Base-by-base conservation (phyloP, 148 eudicot genomes). In the Camellia japonica region DNA sequence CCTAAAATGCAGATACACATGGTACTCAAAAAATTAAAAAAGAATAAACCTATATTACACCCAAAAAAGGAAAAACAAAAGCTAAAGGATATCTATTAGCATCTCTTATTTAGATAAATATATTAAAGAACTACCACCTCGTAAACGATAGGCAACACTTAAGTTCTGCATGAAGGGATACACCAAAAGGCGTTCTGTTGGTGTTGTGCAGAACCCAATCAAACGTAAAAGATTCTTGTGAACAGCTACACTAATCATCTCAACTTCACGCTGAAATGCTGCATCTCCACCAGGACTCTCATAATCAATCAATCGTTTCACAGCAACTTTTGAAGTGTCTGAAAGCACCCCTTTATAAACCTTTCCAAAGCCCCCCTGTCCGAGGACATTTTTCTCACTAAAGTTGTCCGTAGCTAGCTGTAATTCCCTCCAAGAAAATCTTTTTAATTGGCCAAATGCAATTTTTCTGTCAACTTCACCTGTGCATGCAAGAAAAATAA, bases 201-300 rank as follows among this genome's bases (percentile, higher is more conserved):
- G 90, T n/a, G 99, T 96, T 59, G 99, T 92, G 88, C 99, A 96
- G 82, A 92, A 93, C 43, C 99, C 99, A 76, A 92, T 96, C 74
- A 96, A 81, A 46, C 95, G 90, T 81, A 96, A 87, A 30, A 96
- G 84, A 83, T 96, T 96, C 86, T 87, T 88, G 84, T 96, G 99
- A 61, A 96, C 97, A 80, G 99, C 99, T 52, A 96, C 95, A 81
- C 99, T 96, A 80, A 96, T 96, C 99, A 96, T 93, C 93, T 93
- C 99, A 83, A 96, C 99, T 78, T 96, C 99, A 69, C 98, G 93
- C 73, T 92, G 97, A 79, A 96, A 96, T 16, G 99, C 97, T 77
- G 91, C 88, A 82, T 96, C 98, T 11, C 98, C 95, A 83, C 98
- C 99, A 1, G 99, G 98, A 75, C 94, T 92, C 84, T 93, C 93